phyloP scores from a whole-genome alignment of 371 early-diverging fungal species.

The Capniomyces stellatus region DNA sequence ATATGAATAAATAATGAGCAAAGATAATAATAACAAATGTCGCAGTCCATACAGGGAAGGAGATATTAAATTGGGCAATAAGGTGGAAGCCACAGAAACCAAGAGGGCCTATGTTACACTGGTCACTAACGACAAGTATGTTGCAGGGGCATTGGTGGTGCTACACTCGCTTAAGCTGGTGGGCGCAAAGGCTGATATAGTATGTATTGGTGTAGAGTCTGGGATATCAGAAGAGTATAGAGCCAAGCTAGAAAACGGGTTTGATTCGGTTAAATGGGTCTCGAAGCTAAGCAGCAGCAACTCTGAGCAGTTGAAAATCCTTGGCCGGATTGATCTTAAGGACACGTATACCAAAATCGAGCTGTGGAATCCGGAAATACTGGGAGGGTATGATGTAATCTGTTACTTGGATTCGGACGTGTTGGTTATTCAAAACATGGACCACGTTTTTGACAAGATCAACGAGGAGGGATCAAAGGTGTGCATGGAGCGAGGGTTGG shows the following conservation, averaged over 20 bases:
- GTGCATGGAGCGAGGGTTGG: slow-evolving; percentile 39
- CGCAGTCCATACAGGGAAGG: no score
- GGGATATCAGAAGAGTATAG: slow-evolving; percentile 27
- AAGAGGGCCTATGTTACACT: slow-evolving; percentile 52
- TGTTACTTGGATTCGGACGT: slow-evolving; percentile 85
- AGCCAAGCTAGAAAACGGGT: slow-evolving; percentile 28
- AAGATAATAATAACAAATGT: no score
- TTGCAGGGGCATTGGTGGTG: slow-evolving; percentile 68
- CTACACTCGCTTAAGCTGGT: slow-evolving; percentile 58
- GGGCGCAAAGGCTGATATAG: slow-evolving; percentile 25
- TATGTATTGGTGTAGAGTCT: slow-evolving; percentile 50
- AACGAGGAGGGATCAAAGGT: not conserved
- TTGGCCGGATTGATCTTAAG: slow-evolving; percentile 78
- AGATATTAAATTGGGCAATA: no score
- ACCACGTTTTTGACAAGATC: slow-evolving; percentile 46
- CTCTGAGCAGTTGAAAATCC: slow-evolving; percentile 35
- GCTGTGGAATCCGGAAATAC: slow-evolving; percentile 50
- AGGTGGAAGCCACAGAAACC: no score
- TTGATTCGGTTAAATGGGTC: slow-evolving; percentile 49
- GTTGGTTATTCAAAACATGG: slow-evolving; percentile 56
- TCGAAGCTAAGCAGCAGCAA: slow-evolving; percentile 26
- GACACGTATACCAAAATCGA: slow-evolving; percentile 80
- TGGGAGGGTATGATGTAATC: slow-evolving; percentile 32
- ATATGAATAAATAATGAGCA: no score
- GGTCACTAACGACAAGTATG: slow-evolving; percentile 57